phyloP scores from a whole-genome alignment of 352 stramenopile genomes.

The Phytophthora pistaciae region DNA sequence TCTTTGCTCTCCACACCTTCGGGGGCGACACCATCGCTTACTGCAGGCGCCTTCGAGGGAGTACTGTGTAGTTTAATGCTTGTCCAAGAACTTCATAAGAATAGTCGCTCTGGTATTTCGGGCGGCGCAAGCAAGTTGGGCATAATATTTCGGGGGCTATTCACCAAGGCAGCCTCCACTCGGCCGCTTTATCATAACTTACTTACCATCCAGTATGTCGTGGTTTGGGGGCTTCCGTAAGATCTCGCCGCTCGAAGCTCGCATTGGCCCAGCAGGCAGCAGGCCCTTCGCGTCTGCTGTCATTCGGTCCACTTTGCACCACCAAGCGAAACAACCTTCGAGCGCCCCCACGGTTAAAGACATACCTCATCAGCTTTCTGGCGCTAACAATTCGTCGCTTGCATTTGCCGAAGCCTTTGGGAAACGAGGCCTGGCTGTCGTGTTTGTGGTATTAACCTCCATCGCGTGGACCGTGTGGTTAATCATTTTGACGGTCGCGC shows the following conservation, averaged over 20 bases:
- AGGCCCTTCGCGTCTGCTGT: neutral
- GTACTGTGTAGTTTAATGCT: neutral
- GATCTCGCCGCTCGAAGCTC: neutral
- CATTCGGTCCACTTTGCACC: neutral
- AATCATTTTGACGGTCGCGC: constrained; percentile 35
- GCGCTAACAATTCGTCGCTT: neutral
- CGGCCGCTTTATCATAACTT: neutral
- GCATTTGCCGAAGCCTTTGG: constrained; percentile 20
- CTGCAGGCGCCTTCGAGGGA: neutral
- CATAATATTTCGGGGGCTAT: neutral
- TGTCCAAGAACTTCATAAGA: no score
- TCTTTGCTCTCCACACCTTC: neutral
- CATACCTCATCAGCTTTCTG: neutral
- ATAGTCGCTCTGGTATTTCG: neutral
- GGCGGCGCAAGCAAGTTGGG: neutral
- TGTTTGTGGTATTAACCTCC: constrained; percentile 17
- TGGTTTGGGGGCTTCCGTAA: neutral
- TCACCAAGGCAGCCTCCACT: no score
- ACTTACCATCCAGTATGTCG: neutral
- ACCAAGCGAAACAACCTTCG: neutral
- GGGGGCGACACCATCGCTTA: neutral
- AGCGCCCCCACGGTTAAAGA: neutral
- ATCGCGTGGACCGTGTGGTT: constrained; percentile 38
- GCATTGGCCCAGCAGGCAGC: neutral
- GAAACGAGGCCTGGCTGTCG: constrained; percentile 9